Evolutionary conservation across 768 basidiomycete genomes (phyloP).

Genomic region (Lentinula edodes): DNA sequence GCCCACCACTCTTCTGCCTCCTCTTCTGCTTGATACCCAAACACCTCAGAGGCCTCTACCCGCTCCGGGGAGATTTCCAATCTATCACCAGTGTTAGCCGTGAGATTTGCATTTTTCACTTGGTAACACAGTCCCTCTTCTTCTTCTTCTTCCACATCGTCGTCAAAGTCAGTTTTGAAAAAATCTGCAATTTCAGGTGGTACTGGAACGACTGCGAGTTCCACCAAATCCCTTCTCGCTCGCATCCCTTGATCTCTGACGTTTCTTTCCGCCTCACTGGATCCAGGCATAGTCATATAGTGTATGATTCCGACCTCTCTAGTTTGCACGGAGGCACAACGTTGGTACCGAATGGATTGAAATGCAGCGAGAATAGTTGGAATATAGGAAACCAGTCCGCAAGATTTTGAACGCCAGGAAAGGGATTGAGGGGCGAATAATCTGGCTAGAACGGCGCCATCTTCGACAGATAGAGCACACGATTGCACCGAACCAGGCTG

Average conservation of each 20-base stretch:
- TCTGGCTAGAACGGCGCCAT: slow-evolving; percentile 53
- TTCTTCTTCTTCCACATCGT: background rate
- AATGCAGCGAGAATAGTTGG: slow-evolving; percentile 44
- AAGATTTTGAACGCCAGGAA: slow-evolving; percentile 49
- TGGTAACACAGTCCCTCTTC: background rate
- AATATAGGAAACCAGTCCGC: slow-evolving; percentile 37
- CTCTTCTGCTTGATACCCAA: slow-evolving; percentile 33
- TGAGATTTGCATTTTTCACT: background rate
- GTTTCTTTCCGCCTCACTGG: slow-evolving; percentile 31
- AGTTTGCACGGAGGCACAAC: slow-evolving; percentile 33
- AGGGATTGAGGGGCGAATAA: slow-evolving; percentile 52
- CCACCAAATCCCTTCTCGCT: slow-evolving; percentile 24
- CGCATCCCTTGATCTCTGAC: slow-evolving; percentile 37
- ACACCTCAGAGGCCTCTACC: slow-evolving; percentile 30
- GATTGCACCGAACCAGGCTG: slow-evolving; percentile 49
- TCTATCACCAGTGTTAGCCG: slow-evolving; percentile 9
- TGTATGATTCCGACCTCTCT: slow-evolving; percentile 40
- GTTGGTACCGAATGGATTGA: slow-evolving; percentile 47
- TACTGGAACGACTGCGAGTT: slow-evolving; percentile 18
- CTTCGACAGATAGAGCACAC: slow-evolving; percentile 51
- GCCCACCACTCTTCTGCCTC: slow-evolving; percentile 21
- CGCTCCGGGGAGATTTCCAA: slow-evolving; percentile 25
- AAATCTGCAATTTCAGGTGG: background rate
- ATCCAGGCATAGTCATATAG: slow-evolving; percentile 36
- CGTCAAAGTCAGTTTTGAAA: background rate